A percentile compares a stretch with the other conserved stretches of the same genome.
phyloP scores from a whole-genome alignment of 805 yeast genomes.

The Cyberlindnera mrakii region DNA sequence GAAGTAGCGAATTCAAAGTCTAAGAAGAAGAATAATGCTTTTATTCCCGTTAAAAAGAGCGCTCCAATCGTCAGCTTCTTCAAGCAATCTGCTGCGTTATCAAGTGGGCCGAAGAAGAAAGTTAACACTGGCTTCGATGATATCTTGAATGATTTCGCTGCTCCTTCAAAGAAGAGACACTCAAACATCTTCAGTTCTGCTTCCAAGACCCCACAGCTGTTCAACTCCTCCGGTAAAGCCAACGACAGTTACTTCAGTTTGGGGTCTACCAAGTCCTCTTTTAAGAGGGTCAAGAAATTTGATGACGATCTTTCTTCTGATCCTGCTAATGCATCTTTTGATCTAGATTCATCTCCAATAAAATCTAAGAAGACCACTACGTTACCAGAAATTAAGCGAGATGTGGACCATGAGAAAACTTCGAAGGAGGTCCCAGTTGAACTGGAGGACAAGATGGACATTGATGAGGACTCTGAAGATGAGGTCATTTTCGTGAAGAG shows the following conservation, averaged over 20 bases:
- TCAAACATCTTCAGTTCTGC: conserved; percentile 12
- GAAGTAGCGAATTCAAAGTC: conserved; percentile 15
- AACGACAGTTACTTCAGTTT: conserved; percentile 19
- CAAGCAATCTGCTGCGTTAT: conserved; percentile 32
- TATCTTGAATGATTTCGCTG: conserved; percentile 39
- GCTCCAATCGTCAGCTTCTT: conserved; percentile 49
- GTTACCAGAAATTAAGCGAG: conserved; percentile 4
- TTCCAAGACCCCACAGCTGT: conserved; percentile 17
- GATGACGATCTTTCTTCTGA: conserved; percentile 24
- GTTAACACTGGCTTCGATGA: conserved; percentile 59
- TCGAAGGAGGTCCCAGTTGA: not conserved
- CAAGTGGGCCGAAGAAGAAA: conserved; percentile 33
- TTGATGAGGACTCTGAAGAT: conserved; percentile 44
- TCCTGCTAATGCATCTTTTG: conserved; percentile 20
- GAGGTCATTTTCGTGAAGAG: conserved; percentile 49
- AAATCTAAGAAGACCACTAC: conserved; percentile 19
- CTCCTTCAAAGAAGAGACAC: conserved; percentile 13
- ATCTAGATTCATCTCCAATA: conserved; percentile 34
- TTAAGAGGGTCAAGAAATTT: conserved; percentile 16
- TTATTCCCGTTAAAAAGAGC: conserved; percentile 28
- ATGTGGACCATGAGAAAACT: not conserved
- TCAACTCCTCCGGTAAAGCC: conserved; percentile 21
- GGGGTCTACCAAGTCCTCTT: conserved; percentile 14
- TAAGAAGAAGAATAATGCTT: conserved; percentile 11
- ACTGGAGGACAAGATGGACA: not conserved